These are phyloP conservation scores for Talaromyces pinophilus DNA, from an alignment of 2,329 filamentous ascomycete genomes.

Conservation along the genomic window DNA sequence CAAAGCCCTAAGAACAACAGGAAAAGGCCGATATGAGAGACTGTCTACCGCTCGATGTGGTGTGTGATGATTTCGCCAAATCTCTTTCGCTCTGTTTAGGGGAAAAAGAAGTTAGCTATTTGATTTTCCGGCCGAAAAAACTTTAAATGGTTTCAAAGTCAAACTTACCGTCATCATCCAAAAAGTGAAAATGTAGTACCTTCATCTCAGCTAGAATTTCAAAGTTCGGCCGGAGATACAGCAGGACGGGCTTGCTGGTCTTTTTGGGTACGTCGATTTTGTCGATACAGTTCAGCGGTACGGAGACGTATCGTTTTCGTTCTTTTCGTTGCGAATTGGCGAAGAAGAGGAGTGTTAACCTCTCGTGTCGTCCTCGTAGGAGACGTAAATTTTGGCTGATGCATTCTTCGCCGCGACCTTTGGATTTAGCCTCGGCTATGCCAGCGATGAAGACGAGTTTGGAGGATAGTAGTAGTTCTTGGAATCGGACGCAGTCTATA, in stretches of 20 bases:
- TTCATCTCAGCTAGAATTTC: conserved; percentile 45
- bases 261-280: conserved; percentile 44
- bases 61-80: conserved; percentile 31
- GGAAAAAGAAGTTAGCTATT: neutral
- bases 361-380: conserved; percentile 39
- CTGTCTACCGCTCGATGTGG: conserved; percentile 12
- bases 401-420: conserved; percentile 48
- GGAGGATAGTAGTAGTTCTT: conserved; percentile 43
- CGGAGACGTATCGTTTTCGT: conserved; percentile 44
- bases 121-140: neutral
- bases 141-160: neutral
- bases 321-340: conserved; percentile 46
- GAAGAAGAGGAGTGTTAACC: conserved; percentile 42
- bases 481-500: conserved; percentile 45
- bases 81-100: conserved; percentile 31
- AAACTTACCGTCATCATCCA: conserved; percentile 42
- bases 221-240: conserved; percentile 44
- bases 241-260: conserved; percentile 38
- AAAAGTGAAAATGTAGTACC: conserved; percentile 40
- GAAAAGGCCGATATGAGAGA: neutral
- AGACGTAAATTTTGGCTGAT: conserved; percentile 49
- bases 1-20: neutral
- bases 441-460: conserved; percentile 45
- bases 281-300: conserved; percentile 44
- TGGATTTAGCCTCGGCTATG: conserved; percentile 47